phyloP scores from a whole-genome alignment of 352 stramenopile genomes.

The Phytophthora citricola region DNA sequence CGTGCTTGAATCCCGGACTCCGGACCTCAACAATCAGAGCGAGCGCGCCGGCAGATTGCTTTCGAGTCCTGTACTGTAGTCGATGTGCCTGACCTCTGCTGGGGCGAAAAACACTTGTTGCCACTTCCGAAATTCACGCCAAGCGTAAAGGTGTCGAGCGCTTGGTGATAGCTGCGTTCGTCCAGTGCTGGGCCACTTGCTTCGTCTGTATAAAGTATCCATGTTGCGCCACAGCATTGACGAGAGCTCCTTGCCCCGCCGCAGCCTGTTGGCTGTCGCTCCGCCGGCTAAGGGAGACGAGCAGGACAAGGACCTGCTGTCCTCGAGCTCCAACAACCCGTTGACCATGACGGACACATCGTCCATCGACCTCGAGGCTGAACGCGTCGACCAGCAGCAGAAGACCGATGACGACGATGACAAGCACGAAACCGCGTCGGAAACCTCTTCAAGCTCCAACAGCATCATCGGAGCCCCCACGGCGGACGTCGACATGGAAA shows the following conservation, averaged over 20 bases:
- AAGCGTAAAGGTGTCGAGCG: slow-evolving; percentile 20
- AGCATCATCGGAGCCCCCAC: slow-evolving; percentile 12
- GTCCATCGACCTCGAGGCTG: slow-evolving; percentile 32
- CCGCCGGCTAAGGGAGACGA: slow-evolving; percentile 8
- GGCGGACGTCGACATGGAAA: slow-evolving; percentile 17
- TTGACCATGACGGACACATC: slow-evolving; percentile 19
- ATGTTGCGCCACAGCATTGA: slow-evolving; percentile 39
- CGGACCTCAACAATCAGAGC: slow-evolving; percentile 26
- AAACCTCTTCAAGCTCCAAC: slow-evolving; percentile 35
- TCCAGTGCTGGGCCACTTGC: neutral
- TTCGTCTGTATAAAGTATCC: slow-evolving; percentile 23
- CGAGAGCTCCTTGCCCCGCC: slow-evolving; percentile 26
- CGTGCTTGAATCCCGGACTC: slow-evolving; percentile 26
- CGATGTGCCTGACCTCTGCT: slow-evolving; percentile 14
- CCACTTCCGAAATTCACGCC: slow-evolving; percentile 33
- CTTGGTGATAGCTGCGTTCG: slow-evolving; percentile 11
- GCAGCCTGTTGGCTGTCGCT: slow-evolving; percentile 19
- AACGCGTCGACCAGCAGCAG: slow-evolving; percentile 22
- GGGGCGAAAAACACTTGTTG: slow-evolving; percentile 17
- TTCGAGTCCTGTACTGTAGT: slow-evolving; percentile 8
- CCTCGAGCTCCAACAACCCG: slow-evolving; percentile 26
- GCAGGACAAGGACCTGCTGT: slow-evolving; percentile 18
- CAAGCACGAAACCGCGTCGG: slow-evolving; percentile 24
- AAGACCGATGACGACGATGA: slow-evolving; percentile 18
- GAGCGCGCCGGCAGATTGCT: slow-evolving; percentile 3